Evolutionary conservation across 371 early-diverging fungal genomes (phyloP), one percentile per base, ranked within the genome.

Genomic region (Mortierella sp.): DNA sequence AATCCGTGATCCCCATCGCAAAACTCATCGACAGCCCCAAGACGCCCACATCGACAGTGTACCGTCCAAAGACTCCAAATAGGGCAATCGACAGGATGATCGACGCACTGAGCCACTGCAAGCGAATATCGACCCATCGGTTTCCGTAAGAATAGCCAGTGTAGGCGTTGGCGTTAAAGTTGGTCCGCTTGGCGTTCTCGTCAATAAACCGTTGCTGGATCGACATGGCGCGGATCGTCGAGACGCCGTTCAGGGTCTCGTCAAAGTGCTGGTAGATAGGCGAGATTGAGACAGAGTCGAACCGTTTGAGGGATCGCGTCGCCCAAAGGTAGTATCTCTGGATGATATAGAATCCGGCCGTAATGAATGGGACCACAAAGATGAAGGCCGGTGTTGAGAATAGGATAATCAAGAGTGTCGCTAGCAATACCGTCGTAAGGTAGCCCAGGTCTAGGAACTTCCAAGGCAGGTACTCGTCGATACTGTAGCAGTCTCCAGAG

Each of bases 91-190:
- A 88, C 34, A 94, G 89, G 72, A 92, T 90, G 69, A 95, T 93
- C 46, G 86, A 82, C n/a, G 90, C 90, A 24, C 92, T 90, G 57
- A 92, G 74, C 40, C 94, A 90, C 88, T 99, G 98, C 16, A 98
- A 92, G 31, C 98, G 94, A 14, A 98, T 90, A 34, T 97, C 97
- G 46, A 98, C 88, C 96, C 99, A 99, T 57, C 98, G 95, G 76
- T 98, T 97, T 69, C 94, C 92, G 10, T 93, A 91, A 28, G 95
- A 86, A 13, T 94, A 94, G 0, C 97, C 95, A 82, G 93, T 96
- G 74, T 94, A 95, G 0, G 98, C 97, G 59, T 91, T 91, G 77
- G 93, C 94, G 80, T 96, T 97, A 75, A 90, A 89, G 78, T 98
- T 98, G 46, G 98, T 81, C 46, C 94, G 92, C 44, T 80, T 76